phyloP scores from a whole-genome alignment of 2,329 filamentous ascomycete species.

The Alternaria sp. region DNA sequence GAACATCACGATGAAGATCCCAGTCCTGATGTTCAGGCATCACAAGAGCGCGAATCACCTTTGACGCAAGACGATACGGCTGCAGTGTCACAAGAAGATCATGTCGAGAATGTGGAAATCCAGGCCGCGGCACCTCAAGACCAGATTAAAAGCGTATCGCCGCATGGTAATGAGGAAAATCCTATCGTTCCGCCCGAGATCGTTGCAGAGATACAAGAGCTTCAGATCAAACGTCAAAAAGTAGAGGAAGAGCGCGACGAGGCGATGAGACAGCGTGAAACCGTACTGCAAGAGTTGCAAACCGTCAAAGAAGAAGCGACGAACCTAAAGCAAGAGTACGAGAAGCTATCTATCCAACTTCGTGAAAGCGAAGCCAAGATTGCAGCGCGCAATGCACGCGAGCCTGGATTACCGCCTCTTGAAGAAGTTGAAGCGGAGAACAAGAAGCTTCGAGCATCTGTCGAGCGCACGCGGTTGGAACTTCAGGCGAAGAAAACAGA shows the following conservation, averaged over 20 bases:
- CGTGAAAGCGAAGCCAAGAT: neutral
- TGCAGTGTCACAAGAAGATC: neutral
- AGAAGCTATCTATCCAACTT: neutral
- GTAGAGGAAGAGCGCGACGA: neutral
- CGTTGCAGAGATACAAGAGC: neutral
- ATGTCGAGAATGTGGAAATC: neutral
- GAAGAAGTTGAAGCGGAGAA: neutral
- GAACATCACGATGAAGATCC: neutral
- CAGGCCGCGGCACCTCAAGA: neutral
- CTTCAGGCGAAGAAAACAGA: neutral
- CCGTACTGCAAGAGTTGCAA: neutral
- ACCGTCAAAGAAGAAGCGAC: neutral
- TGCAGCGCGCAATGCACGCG: neutral
- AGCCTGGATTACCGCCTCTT: neutral
- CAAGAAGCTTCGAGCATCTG: neutral
- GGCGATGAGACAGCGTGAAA: neutral
- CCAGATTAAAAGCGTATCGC: neutral
- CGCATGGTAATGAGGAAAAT: neutral
- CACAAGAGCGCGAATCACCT: neutral
- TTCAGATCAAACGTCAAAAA: neutral
- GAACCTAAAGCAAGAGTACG: neutral
- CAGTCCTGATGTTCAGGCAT: neutral
- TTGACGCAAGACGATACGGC: neutral
- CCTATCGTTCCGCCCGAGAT: neutral
- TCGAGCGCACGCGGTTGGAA: neutral